Base-by-base conservation (phyloP, 2,329 filamentous ascomycete genomes). In the Penicillium sp. region DNA sequence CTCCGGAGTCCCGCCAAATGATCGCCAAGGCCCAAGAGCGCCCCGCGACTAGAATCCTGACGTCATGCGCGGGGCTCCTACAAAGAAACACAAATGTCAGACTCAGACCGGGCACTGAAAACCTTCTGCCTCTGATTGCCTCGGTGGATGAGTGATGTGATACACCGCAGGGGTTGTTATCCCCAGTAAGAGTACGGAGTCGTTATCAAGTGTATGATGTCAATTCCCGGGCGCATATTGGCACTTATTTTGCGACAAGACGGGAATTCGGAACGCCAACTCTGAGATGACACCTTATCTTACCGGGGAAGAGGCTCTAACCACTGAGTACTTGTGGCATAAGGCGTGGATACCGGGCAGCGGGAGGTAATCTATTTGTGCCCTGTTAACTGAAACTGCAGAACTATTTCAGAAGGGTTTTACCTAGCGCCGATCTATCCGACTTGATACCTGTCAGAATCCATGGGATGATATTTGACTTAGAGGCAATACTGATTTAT, bases 51-150 rank as follows among this genome's bases (percentile, higher is more conserved):
- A 39, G 11, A 5, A 16, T 3, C 19, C 18, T 38, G 33, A 45
- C 42, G 42, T 45, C 42, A 45, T 30, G 12, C 41, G 41, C 12
- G 33, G 41, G 30, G 31, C 41, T 34, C 29, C 19, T 6, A 30
- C 34, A 38, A 38, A 35, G 30, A 36, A 34, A 41, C 4, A 31
- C 31, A n/a, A n/a, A n/a, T n/a, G n/a, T n/a, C n/a, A n/a, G n/a
- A n/a, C n/a, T n/a, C n/a, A 29, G 41, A 44, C 33, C 9, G 41
- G 41, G 25, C 41, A 31, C 12, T 28, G 18, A 13, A 10, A 3
- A 36, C 19, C n/a, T 5, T 11, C n/a, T 14, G 30, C 22, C 42
- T 45, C 9, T 38, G 9, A 14, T 45, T 38, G 33, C 42, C 33
- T 33, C 9, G 41, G 41, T 30, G 38, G 38, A 40, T 40, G 13